These are phyloP conservation scores for Paramecium biaurelia DNA, from an alignment of 73 alveolate genomes.

Conservation along the genomic window DNA sequence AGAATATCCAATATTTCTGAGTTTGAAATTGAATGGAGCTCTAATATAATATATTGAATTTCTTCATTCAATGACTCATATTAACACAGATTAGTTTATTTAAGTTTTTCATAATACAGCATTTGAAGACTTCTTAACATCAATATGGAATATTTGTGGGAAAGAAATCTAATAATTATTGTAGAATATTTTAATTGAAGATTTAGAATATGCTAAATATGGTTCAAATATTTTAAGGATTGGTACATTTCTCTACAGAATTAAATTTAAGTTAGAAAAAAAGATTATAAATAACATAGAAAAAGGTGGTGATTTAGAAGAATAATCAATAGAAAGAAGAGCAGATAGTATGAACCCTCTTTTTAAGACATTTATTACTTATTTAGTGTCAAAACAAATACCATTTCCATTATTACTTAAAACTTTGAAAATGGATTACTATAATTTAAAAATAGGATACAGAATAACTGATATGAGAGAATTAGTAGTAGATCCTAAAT, in stretches of 20 bases:
- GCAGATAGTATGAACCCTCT: not conserved
- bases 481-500: not conserved
- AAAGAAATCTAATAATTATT: not conserved
- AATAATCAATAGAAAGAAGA: not conserved
- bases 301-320: not conserved
- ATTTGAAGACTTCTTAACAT: not conserved
- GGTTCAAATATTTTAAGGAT: not conserved
- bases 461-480: conserved; percentile 20
- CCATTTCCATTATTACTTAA: not conserved
- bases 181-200: not conserved
- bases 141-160: not conserved
- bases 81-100: not conserved
- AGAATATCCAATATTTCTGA: not conserved
- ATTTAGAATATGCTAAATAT: not conserved
- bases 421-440: not conserved
- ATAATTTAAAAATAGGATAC: not conserved
- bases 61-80: not conserved
- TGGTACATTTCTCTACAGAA: not conserved
- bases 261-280: not conserved
- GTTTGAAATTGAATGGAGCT: not conserved
- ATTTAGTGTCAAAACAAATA: not conserved
- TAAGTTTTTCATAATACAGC: not conserved
- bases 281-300: not conserved
- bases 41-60: not conserved
- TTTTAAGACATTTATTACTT: not conserved